Evolutionary conservation across 1,284 basidiomycete species (phyloP).

Genomic region (Marasmius tenuissimus): DNA sequence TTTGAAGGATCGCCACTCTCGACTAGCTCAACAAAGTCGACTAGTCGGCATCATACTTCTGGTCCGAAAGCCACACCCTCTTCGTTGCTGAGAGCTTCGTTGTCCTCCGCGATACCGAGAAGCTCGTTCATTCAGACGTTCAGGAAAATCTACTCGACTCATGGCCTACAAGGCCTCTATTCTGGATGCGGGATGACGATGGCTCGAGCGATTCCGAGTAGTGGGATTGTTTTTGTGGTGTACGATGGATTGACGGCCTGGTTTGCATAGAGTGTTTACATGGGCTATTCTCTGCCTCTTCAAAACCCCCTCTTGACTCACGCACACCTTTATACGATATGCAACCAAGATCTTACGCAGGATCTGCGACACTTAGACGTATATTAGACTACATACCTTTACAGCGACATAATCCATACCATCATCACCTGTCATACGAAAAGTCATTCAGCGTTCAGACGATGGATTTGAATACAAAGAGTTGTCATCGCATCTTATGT

Average conservation of each 20-base stretch:
- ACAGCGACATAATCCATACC: background rate
- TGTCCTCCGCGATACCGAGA: conserved; percentile 12
- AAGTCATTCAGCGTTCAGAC: too few relatives aligned
- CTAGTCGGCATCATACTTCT: background rate
- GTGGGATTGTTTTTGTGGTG: conserved; percentile 82
- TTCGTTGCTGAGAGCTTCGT: too few relatives aligned
- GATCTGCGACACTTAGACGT: background rate
- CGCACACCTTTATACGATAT: background rate
- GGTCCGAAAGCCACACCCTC: background rate
- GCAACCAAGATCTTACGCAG: background rate
- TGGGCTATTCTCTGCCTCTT: background rate
- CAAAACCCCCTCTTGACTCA: background rate
- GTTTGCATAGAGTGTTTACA: conserved; percentile 34
- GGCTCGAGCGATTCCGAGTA: conserved; percentile 78
- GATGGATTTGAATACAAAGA: too few relatives aligned
- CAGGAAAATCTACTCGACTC: conserved; percentile 67
- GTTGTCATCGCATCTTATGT: too few relatives aligned
- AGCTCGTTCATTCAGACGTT: conserved; percentile 66
- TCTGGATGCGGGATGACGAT: conserved; percentile 88
- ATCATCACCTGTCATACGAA: background rate
- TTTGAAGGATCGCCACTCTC: background rate
- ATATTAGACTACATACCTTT: background rate
- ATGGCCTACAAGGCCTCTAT: conserved; percentile 80
- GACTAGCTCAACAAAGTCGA: background rate
- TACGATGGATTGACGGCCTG: conserved; percentile 67